These are phyloP conservation scores for Gremmenia infestans DNA, from an alignment of 2,329 filamentous ascomycete genomes.

Conservation along the genomic window DNA sequence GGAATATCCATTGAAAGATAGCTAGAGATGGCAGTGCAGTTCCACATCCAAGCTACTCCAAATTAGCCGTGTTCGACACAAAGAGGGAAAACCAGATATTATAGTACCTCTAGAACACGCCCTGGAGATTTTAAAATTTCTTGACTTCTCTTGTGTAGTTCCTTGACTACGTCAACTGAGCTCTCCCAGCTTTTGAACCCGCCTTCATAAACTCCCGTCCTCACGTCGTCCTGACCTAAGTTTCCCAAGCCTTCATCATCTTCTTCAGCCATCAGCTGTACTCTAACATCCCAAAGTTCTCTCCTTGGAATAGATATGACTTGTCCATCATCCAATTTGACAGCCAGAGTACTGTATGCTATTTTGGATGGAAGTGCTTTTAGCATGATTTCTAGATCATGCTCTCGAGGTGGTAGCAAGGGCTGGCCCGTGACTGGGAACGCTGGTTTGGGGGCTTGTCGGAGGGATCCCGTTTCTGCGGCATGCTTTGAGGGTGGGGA, in stretches of 20 bases:
- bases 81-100: neutral
- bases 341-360: conserved; percentile 57
- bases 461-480: conserved; percentile 31
- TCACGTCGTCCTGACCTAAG: conserved; percentile 67
- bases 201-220: conserved; percentile 78
- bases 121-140: conserved; percentile 7
- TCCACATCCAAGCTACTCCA: conserved; percentile 65
- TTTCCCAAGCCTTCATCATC: conserved; percentile 45
- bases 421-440: conserved; percentile 60
- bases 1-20: conserved; percentile 57
- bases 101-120: conserved; percentile 28
- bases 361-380: conserved; percentile 65
- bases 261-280: conserved; percentile 75
- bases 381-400: conserved; percentile 49
- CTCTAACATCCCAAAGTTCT: conserved; percentile 75
- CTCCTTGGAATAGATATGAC: conserved; percentile 59
- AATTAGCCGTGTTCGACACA: conserved; percentile 6
- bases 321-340: conserved; percentile 54
- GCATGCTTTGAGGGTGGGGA: conserved; percentile 16
- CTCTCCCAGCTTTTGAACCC: conserved; percentile 91
- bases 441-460: conserved; percentile 35
- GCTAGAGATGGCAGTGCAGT: conserved; percentile 69
- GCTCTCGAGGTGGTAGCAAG: conserved; percentile 49
- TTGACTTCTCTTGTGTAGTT: conserved; percentile 30
- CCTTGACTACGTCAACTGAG: conserved; percentile 71